These are phyloP conservation scores for Mycena galericulata DNA, from an alignment of 768 basidiomycete species.

Conservation along the genomic window DNA sequence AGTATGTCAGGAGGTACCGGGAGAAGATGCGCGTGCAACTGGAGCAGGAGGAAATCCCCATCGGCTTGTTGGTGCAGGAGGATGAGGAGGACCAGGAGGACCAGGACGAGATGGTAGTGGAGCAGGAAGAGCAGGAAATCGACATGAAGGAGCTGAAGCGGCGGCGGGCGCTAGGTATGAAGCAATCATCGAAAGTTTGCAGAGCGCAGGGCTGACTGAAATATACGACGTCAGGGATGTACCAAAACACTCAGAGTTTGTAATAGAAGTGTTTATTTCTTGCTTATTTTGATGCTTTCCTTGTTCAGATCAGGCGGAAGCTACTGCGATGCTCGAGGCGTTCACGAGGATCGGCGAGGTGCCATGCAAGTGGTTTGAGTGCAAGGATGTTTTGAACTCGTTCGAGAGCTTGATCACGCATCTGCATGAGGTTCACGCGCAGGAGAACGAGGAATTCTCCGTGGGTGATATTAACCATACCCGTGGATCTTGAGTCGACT, in stretches of 20 bases:
- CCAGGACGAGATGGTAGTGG: not conserved
- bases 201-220: conserved; percentile 11
- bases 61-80: not conserved
- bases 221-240: conserved; percentile 31
- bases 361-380: conserved; percentile 71
- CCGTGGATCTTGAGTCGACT: not conserved
- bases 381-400: conserved; percentile 67
- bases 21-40: not conserved
- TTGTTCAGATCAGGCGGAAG: conserved; percentile 57
- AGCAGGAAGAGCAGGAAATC: conserved; percentile 7
- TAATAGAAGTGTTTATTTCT: conserved; percentile 20
- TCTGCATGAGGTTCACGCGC: conserved; percentile 51
- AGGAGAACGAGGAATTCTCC: conserved; percentile 37
- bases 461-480: conserved; percentile 1
- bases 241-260: conserved; percentile 34
- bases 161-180: conserved; percentile 32
- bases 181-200: conserved; percentile 1
- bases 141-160: conserved; percentile 19
- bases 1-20: conserved; percentile 11
- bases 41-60: not conserved
- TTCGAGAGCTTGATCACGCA: conserved; percentile 62
- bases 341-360: conserved; percentile 59
- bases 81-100: not conserved
- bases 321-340: conserved; percentile 59
- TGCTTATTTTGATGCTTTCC: conserved; percentile 27